phyloP scores from a whole-genome alignment of 2,329 filamentous ascomycete species.

The Pseudocercospora pini-densiflorae region DNA sequence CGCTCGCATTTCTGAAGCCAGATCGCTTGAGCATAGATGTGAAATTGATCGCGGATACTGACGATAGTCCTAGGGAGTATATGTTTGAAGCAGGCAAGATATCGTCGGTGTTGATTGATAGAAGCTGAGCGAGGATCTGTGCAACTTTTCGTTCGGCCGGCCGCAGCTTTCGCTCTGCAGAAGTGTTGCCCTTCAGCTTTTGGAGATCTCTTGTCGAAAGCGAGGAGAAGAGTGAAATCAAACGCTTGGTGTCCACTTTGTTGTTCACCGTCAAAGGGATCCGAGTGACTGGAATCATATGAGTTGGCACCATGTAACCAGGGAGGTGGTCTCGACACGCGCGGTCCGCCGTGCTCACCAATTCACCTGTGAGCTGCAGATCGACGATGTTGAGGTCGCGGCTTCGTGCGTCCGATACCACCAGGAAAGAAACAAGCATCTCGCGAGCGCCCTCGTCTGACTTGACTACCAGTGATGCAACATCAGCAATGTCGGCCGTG shows the following conservation, averaged over 20 bases:
- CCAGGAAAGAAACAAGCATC: slow-evolving; percentile 77
- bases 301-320: slow-evolving; percentile 88
- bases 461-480: slow-evolving; percentile 76
- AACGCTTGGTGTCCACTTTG: slow-evolving; percentile 76
- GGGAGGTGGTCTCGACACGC: slow-evolving; percentile 74
- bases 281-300: slow-evolving; percentile 71
- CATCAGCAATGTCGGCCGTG: slow-evolving; percentile 64
- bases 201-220: slow-evolving; percentile 67
- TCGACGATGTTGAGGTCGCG: slow-evolving; percentile 43
- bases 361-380: slow-evolving; percentile 28
- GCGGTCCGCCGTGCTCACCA: slow-evolving; percentile 39
- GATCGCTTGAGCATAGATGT: slow-evolving; percentile 65
- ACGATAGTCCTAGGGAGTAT: slow-evolving; percentile 87
- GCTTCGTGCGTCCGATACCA: slow-evolving; percentile 30
- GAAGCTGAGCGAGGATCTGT: slow-evolving; percentile 59
- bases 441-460: slow-evolving; percentile 76
- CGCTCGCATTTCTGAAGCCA: slow-evolving; percentile 65
- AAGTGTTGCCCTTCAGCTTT: slow-evolving; percentile 45
- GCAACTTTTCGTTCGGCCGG: slow-evolving; percentile 56
- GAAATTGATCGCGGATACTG: slow-evolving; percentile 78
- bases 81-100: slow-evolving; percentile 67
- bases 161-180: slow-evolving; percentile 32
- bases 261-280: slow-evolving; percentile 88
- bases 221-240: slow-evolving; percentile 68
- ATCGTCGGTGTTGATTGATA: slow-evolving; percentile 48